Conservation (phyloP, 805 yeast genomes). For the Suhomyces vadensis region DNA sequence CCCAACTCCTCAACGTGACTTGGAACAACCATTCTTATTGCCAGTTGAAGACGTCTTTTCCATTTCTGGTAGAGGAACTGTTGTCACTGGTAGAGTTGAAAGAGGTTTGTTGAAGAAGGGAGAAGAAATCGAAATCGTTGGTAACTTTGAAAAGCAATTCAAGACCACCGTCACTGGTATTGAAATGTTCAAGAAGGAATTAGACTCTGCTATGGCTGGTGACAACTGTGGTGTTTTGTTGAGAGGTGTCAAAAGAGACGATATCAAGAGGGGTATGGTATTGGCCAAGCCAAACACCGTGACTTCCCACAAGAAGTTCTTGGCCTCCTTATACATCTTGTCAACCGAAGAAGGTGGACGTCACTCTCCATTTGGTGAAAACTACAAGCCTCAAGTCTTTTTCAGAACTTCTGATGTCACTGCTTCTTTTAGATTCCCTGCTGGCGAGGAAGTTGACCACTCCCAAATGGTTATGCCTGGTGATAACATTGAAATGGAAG, state of each 20-base stretch:
- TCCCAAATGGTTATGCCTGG: conserved; percentile 95
- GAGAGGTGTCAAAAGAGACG: conserved; percentile 98
- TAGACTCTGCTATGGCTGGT: conserved; percentile 97
- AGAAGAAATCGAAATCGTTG: conserved; percentile 97
- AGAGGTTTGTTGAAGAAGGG: conserved; percentile 98
- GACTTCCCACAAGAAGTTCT: conserved; percentile 88
- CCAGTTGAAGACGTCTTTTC: conserved; percentile 98
- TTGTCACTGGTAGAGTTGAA: conserved; percentile 98
- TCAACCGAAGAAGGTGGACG: conserved; percentile 99
- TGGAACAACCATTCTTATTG: conserved; percentile 94
- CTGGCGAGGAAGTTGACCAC: conserved; percentile 68
- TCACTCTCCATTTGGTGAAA: conserved; percentile 94
- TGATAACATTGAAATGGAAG: conserved; percentile 96
- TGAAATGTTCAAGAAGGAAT: conserved; percentile 99
- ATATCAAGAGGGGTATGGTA: conserved; percentile 96
- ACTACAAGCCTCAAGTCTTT: conserved; percentile 98
- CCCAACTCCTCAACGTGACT: conserved; percentile 95
- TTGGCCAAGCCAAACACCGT: conserved; percentile 90
- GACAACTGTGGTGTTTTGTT: conserved; percentile 97
- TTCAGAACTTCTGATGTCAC: conserved; percentile 96
- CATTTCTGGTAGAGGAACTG: conserved; percentile 99
- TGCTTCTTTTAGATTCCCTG: conserved; percentile 87
- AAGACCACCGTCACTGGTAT: conserved; percentile 97
- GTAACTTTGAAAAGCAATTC: conserved; percentile 79
- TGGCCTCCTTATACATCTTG: conserved; percentile 89